Base-by-base conservation (phyloP, 352 stramenopile species). In the Globisporangium nagaii region DNA sequence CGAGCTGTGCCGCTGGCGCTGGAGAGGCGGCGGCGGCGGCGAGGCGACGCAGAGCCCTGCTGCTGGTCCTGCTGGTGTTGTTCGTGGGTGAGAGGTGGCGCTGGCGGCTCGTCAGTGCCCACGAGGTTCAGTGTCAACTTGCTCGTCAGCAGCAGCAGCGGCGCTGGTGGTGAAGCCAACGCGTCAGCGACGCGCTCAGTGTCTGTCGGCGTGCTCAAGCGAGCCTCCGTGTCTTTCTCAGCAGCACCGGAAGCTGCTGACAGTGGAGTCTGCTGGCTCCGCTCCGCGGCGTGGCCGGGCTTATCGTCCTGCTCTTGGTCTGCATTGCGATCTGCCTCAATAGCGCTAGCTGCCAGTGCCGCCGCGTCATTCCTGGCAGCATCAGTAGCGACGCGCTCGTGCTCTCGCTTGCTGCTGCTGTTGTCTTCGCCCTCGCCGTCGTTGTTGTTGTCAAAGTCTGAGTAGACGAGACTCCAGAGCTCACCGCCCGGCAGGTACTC, bases 401-500 rank as follows among this genome's bases (percentile, higher is more conserved):
- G 8, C 8, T 36, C 50, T 20, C 41, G 31, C 19, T 57, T 27
- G 4, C 10, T 37, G 2, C 43, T 24, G 1, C 20, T 56, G 22
- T 60, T 51, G 10, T 63, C 46, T 8, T 72, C 57, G 1, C 64
- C 41, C n/a, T 68, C 46, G 7, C 65, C 41, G 2, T 60, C 42
- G 47, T 71, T 62, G 30, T 48, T 58, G 22, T 67, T 59, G 35
- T 65, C 70, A 60, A 69, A 68, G 19, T 79, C 64, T n/a, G 69
- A 69, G 53, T 93, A 88, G 15, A 93, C 72, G 31, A 90, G 56
- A 36, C 73, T 88, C 65, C 71, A 93, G 28, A 95, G 70, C 58
- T 94, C 84, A 12, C 86, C 86, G 32, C 86, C 86, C 0, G 81
- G 73, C 11, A 88, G 60, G 53, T 87, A 90, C 58, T 93, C 82